A percentile compares a stretch with the other conserved stretches of the same genome.
Evolutionary conservation across 2,329 filamentous ascomycete species (phyloP).

Genomic region (Ascosphaera aggregata): DNA sequence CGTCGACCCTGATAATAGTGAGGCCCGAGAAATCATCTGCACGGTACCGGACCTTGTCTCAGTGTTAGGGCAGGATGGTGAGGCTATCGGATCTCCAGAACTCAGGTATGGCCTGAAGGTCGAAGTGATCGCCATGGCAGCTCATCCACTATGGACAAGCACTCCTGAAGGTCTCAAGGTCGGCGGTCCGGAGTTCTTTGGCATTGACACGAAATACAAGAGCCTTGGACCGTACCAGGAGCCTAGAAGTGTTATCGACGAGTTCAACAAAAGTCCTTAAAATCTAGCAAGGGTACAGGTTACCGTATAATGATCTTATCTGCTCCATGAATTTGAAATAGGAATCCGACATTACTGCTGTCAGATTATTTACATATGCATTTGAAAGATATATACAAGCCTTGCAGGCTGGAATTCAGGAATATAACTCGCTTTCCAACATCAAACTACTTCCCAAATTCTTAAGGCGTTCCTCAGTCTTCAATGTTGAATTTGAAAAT

Average conservation of each 20-base stretch:
- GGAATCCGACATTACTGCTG: neutral
- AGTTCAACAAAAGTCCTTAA: constrained; percentile 6
- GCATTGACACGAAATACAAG: constrained; percentile 8
- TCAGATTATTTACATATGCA: neutral
- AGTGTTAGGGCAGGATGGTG: constrained; percentile 21
- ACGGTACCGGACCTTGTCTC: constrained; percentile 16
- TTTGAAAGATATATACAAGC: no score
- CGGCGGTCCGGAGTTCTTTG: constrained; percentile 20
- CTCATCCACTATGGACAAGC: constrained; percentile 26
- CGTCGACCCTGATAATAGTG: constrained; percentile 3
- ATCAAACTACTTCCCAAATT: no score
- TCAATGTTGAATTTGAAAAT: constrained; percentile 15
- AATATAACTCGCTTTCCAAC: no score
- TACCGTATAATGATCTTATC: neutral
- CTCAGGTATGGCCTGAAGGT: constrained; percentile 28
- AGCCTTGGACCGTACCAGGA: constrained; percentile 7
- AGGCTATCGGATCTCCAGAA: constrained; percentile 27
- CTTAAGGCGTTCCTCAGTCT: constrained; percentile 1
- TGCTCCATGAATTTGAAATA: neutral
- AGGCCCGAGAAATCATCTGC: constrained; percentile 8
- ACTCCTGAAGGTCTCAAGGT: constrained; percentile 16
- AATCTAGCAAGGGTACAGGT: neutral
- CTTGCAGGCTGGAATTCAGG: no score
- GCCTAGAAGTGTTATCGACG: constrained; percentile 11
- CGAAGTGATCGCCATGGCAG: constrained; percentile 26